These are phyloP conservation scores for Petunia axillaris DNA, from an alignment of 257 asterid species.

Conservation along the genomic window DNA sequence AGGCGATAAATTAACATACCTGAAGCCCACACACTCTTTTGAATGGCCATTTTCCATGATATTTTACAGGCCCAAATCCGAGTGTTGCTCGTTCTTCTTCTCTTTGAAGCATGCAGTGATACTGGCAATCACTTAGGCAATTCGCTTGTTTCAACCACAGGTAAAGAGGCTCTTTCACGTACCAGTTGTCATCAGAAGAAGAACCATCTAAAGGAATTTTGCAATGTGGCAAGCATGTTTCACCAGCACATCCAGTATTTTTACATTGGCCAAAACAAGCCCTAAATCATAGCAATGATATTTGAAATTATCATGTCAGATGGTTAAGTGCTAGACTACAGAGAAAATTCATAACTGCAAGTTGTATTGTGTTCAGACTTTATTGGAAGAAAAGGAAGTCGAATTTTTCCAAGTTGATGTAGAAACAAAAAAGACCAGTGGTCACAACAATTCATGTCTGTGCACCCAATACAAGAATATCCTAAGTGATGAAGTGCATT, in stretches of 20 bases:
- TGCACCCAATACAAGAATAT: neutral
- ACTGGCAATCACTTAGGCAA: conserved; percentile 70
- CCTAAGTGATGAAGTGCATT: neutral
- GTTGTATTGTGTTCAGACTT: neutral
- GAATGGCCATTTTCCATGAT: conserved; percentile 84
- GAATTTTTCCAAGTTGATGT: neutral
- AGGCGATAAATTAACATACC: conserved; percentile 46
- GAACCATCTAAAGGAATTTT: conserved; percentile 50
- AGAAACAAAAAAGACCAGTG: neutral
- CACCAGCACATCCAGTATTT: conserved; percentile 67
- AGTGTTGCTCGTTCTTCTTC: conserved; percentile 64
- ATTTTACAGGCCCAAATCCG: conserved; percentile 63
- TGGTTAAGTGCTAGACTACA: neutral
- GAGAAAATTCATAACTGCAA: neutral
- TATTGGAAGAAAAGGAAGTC: neutral
- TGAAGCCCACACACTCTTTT: conserved; percentile 61
- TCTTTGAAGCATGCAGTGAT: conserved; percentile 69
- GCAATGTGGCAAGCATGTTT: conserved; percentile 67
- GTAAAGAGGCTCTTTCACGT: conserved; percentile 44
- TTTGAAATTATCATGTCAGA: neutral
- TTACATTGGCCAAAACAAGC: conserved; percentile 66
- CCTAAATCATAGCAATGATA: conserved; percentile 42
- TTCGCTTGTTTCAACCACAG: conserved; percentile 65
- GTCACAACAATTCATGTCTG: neutral
- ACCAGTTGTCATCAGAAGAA: conserved; percentile 40